Evolutionary conservation across 306 rosid species (phyloP), one percentile per base, ranked within the genome.

Genomic region (Rubus idaeus): DNA sequence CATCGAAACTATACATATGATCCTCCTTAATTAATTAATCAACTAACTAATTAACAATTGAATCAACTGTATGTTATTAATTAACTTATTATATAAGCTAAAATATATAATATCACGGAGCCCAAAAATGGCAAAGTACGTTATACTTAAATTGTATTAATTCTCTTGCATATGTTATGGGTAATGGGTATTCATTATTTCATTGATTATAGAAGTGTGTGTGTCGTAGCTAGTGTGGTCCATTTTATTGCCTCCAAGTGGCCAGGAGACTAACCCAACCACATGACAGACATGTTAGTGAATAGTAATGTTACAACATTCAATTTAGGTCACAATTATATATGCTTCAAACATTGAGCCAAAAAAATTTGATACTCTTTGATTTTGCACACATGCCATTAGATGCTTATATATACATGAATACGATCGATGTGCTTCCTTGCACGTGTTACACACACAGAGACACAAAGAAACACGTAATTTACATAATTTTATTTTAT

Each of bases 241-340:
- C 77, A 41, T 68, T 30, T n/a, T 35, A 30, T 44, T 50, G 11
- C 70, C 76, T 67, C 70, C 79, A 66, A 58, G 76, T 75, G 61
- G 77, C n/a, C 53, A 26, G 77, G 70, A 82, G 73, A 69, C 57
- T 57, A 61, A 58, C 62, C 67, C 74, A 78, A 74, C 80, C 80
- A 74, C 63, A 73, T 51, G 77, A 74, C 73, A 82, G 68, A 68
- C 82, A 78, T 69, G 86, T 82, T 76, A 75, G 20, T 70, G 51
- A 58, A 68, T 52, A 42, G 66, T 69, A 75, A 10, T 67, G 35
- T 11, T 45, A 47, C 76, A 52, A 37, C 50, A 63, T 74, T 71
- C 63, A 37, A 52, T 3, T 51, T 18, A 6, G 20, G 11, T 52
- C 64, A 16, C 8, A 50, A 16, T 13, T 30, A 6, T 5, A 4